phyloP scores from a whole-genome alignment of 495 filamentous ascomycete genomes.

The Endocarpon pusillum region DNA sequence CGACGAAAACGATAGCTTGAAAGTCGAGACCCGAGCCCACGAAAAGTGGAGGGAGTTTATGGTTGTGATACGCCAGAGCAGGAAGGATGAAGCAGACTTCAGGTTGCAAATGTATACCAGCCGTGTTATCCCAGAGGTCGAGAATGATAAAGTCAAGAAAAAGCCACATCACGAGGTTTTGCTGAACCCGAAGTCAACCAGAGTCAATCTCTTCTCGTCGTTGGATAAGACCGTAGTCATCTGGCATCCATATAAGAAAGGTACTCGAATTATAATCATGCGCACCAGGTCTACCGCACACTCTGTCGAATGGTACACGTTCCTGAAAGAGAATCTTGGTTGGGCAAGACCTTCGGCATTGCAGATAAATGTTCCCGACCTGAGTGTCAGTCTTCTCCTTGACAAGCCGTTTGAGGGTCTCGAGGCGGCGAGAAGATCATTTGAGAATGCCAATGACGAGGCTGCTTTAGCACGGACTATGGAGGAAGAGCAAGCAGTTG shows the following conservation, averaged over 20 bases:
- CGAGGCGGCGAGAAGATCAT: constrained; percentile 24
- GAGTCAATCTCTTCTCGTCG: constrained; percentile 52
- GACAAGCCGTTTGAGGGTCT: constrained; percentile 44
- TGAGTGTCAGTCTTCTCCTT: constrained; percentile 45
- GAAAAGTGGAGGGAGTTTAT: constrained; percentile 61
- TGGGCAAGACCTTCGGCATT: constrained; percentile 38
- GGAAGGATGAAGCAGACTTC: constrained; percentile 35
- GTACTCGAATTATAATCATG: constrained; percentile 50
- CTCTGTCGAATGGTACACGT: constrained; percentile 62
- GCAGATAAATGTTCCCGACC: constrained; percentile 50
- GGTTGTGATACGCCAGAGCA: constrained; percentile 46
- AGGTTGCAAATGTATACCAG: constrained; percentile 53
- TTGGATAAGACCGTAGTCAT: constrained; percentile 58
- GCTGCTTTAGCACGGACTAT: constrained; percentile 28
- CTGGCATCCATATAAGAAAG: constrained; percentile 38
- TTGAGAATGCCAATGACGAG: constrained; percentile 23
- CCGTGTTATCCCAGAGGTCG: constrained; percentile 46
- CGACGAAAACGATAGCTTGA: constrained; percentile 46
- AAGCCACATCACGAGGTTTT: constrained; percentile 38
- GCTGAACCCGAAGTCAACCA: constrained; percentile 33
- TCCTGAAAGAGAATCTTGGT: constrained; percentile 43
- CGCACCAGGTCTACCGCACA: constrained; percentile 46
- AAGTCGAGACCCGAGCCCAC: constrained; percentile 38
- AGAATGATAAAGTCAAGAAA: constrained; percentile 30
- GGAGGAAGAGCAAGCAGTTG: constrained; percentile 34